phyloP scores from a whole-genome alignment of 2,329 filamentous ascomycete genomes.

The Ophiognomonia clavigignenti-juglandacearum region DNA sequence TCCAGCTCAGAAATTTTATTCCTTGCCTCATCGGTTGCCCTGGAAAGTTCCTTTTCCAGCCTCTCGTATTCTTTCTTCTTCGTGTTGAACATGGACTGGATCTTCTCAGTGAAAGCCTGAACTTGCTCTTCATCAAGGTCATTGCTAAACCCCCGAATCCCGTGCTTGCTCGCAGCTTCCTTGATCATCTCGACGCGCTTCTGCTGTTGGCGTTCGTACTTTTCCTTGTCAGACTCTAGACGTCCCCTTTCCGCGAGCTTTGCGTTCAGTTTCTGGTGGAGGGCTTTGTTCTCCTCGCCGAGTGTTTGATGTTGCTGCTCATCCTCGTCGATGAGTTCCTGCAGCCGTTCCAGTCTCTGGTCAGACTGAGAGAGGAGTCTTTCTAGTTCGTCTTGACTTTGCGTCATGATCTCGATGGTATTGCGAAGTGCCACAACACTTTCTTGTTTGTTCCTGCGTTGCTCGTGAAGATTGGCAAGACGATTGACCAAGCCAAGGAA shows the following conservation, averaged over 20 bases:
- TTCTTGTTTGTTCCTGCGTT: conserved; percentile 64
- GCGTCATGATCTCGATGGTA: conserved; percentile 71
- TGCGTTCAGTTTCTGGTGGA: conserved; percentile 41
- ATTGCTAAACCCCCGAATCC: conserved; percentile 79
- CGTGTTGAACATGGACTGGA: conserved; percentile 70
- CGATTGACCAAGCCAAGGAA: conserved; percentile 72
- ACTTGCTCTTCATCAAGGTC: conserved; percentile 71
- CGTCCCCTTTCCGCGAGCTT: conserved; percentile 67
- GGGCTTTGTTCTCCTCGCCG: conserved; percentile 40
- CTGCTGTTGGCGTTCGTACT: conserved; percentile 75
- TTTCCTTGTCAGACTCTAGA: conserved; percentile 79
- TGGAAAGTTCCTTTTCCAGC: conserved; percentile 65
- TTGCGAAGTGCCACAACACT: conserved; percentile 65
- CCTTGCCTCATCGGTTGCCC: conserved; percentile 72
- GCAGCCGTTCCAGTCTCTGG: conserved; percentile 62
- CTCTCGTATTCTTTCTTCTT: conserved; percentile 76
- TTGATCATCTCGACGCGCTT: conserved; percentile 70
- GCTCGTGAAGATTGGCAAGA: conserved; percentile 70
- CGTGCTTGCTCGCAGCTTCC: conserved; percentile 70
- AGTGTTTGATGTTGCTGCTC: conserved; percentile 63
- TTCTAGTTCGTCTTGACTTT: conserved; percentile 72
- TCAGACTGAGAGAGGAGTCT: conserved; percentile 72
- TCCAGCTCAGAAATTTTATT: conserved; percentile 67
- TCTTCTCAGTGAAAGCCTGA: conserved; percentile 69
- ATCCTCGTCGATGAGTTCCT: conserved; percentile 58